Evolutionary conservation across 1,284 basidiomycete genomes (phyloP), one percentile per base, ranked within the genome.

Genomic region (Austropuccinia psidii): DNA sequence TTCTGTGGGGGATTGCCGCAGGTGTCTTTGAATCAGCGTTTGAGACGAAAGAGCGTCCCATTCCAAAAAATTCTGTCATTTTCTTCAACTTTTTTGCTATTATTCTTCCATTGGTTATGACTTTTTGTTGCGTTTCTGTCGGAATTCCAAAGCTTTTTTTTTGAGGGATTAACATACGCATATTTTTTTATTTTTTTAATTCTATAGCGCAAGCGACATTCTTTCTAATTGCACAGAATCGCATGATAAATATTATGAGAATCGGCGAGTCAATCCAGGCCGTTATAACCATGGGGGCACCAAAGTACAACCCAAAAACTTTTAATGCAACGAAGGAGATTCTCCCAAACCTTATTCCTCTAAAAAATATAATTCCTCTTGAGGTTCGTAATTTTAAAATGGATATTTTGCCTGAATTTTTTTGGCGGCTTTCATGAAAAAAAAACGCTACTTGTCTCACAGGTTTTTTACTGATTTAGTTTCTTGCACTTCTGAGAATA

Each of bases 1-100:
- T 64, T 33, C 24, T 64, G 13, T 64, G 61, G 61, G 61, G 61
- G 35, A 41, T 64, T 31, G 61, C 43, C 31, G 45, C 61, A 29
- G 61, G 61, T 47, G 61, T 64, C 24, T 64, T 64, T 49, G 61
- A 64, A 33, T 13, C 61, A 8, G 61, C 61, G 24, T 64, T 41
- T 49, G 41, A 49, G 19, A 13, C 39, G 33, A 31, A 45, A 24
- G 43, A 9, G 2, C 61, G 43, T 27, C 31, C 35, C 31, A 24
- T 43, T 31, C 41, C 45, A 27, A 64, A 33, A n/a, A 29, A 27
- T 27, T 47, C 61, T 11, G 43, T 41, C 35, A 33, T 37, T 31
- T 31, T 17, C 24, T 64, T 64, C 19, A 64, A 64, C 21, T 43
- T 47, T 31, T 17, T 64, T 19, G 61, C 61, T n/a, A 31, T 64